A percentile compares a stretch with the other conserved stretches of the same genome.
Evolutionary conservation across 768 basidiomycete genomes (phyloP).

Genomic region (Rhodotorula kratochvilovae): DNA sequence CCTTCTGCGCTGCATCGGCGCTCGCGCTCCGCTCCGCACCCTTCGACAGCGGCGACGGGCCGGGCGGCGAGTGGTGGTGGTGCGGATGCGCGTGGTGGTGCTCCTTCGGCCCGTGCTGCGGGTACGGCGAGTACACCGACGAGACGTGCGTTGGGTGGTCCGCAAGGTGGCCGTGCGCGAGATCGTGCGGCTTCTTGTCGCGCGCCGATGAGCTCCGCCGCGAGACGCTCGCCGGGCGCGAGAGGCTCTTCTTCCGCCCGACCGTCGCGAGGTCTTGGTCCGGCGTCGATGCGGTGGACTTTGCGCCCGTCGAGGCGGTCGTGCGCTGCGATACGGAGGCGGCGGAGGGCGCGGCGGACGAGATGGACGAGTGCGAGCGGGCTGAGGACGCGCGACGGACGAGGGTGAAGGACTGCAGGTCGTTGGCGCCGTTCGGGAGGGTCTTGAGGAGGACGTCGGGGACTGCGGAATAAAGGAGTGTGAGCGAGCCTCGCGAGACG

Average conservation of each 20-base stretch:
- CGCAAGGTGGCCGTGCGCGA: slow-evolving; percentile 27
- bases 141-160: slow-evolving; percentile 27
- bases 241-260: slow-evolving; percentile 31
- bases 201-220: slow-evolving; percentile 4
- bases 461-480: neutral
- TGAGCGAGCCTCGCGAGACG: neutral
- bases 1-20: neutral
- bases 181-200: slow-evolving; percentile 30
- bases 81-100: neutral
- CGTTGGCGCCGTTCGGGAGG: slow-evolving; percentile 13
- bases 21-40: neutral
- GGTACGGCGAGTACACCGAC: slow-evolving; percentile 18
- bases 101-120: slow-evolving; percentile 9
- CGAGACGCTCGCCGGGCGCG: slow-evolving; percentile 10
- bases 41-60: neutral
- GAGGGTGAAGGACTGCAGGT: slow-evolving; percentile 4
- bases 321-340: neutral
- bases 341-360: slow-evolving; percentile 1
- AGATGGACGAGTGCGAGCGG: slow-evolving; percentile 14
- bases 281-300: neutral
- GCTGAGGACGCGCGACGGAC: slow-evolving; percentile 16
- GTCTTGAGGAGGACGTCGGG: slow-evolving; percentile 8
- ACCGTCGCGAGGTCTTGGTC: slow-evolving; percentile 24
- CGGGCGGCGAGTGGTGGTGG: neutral
- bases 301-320: neutral